A percentile compares a stretch with the other conserved stretches of the same genome.
Conservation (phyloP, 1,284 basidiomycete species). For the Cutaneotrichosporon dermatis region DNA sequence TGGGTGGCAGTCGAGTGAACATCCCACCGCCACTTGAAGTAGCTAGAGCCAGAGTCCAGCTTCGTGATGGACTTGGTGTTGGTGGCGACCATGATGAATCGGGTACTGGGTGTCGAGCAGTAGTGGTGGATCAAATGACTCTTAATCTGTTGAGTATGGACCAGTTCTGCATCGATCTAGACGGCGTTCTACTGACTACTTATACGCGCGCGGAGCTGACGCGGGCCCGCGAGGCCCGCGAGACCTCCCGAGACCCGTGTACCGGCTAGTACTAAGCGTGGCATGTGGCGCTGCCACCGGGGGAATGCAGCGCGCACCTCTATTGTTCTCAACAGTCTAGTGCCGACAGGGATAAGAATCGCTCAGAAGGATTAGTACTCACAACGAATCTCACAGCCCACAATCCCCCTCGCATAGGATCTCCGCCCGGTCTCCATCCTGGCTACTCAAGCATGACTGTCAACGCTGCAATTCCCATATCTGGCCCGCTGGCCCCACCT, state of each 20-base stretch:
- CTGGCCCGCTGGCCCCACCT: conserved; percentile 9
- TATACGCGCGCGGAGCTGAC: too few relatives aligned
- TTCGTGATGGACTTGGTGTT: neutral
- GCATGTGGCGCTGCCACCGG: too few relatives aligned
- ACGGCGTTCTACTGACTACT: neutral
- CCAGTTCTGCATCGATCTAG: neutral
- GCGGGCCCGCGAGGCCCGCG: too few relatives aligned
- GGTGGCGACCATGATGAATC: neutral
- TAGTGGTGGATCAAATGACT: neutral
- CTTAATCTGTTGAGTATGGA: neutral
- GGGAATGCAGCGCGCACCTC: too few relatives aligned
- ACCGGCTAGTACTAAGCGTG: too few relatives aligned
- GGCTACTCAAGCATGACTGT: too few relatives aligned
- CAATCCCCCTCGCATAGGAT: too few relatives aligned
- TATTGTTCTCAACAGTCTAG: neutral
- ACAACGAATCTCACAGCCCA: too few relatives aligned
- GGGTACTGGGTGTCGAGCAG: neutral
- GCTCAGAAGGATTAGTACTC: too few relatives aligned
- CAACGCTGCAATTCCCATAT: neutral
- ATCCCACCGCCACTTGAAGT: neutral
- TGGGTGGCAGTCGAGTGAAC: neutral
- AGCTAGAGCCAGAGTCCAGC: neutral
- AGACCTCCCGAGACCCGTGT: too few relatives aligned
- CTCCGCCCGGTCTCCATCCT: too few relatives aligned
- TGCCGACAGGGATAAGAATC: too few relatives aligned